phyloP scores from a whole-genome alignment of 1,139 yeast genomes.

The Hansenula sp. region DNA sequence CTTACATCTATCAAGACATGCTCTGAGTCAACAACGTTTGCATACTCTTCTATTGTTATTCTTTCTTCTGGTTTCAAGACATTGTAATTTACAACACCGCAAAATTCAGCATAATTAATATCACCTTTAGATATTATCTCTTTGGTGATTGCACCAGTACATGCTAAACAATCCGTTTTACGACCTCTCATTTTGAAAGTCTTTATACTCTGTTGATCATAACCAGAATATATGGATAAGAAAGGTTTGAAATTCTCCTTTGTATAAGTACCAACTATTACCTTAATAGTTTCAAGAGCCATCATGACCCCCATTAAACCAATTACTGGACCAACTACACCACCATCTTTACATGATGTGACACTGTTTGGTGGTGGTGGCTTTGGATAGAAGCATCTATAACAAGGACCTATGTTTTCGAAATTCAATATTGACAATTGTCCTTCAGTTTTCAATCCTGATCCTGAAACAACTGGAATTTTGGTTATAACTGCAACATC shows the following conservation, averaged over 20 bases:
- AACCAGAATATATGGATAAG: constrained; percentile 67
- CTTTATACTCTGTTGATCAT: constrained; percentile 65
- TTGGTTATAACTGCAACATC: constrained; percentile 74
- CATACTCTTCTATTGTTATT: constrained; percentile 44
- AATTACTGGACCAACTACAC: constrained; percentile 93
- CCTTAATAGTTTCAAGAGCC: constrained; percentile 83
- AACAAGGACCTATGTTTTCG: constrained; percentile 77
- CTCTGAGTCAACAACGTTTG: constrained; percentile 17
- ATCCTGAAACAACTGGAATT: constrained; percentile 81
- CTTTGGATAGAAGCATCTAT: constrained; percentile 84
- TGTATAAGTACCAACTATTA: constrained; percentile 56
- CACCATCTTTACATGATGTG: constrained; percentile 88
- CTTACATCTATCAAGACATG: constrained; percentile 70
- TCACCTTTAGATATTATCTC: constrained; percentile 40
- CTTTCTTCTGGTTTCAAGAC: constrained; percentile 43
- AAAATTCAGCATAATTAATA: constrained; percentile 65
- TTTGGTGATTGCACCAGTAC: constrained; percentile 53
- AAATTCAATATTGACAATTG: constrained; percentile 77
- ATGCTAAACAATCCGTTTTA: constrained; percentile 56
- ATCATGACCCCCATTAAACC: constrained; percentile 87
- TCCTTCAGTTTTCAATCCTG: constrained; percentile 90
- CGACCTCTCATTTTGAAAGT: constrained; percentile 76
- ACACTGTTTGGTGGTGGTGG: constrained; percentile 88
- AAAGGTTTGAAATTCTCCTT: constrained; percentile 58
- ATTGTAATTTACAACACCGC: constrained; percentile 56